Percentiles rank a stretch among this genome's conserved stretches.
phyloP scores from a whole-genome alignment of 371 early-diverging fungal genomes.

The Blakeslea trispora region DNA sequence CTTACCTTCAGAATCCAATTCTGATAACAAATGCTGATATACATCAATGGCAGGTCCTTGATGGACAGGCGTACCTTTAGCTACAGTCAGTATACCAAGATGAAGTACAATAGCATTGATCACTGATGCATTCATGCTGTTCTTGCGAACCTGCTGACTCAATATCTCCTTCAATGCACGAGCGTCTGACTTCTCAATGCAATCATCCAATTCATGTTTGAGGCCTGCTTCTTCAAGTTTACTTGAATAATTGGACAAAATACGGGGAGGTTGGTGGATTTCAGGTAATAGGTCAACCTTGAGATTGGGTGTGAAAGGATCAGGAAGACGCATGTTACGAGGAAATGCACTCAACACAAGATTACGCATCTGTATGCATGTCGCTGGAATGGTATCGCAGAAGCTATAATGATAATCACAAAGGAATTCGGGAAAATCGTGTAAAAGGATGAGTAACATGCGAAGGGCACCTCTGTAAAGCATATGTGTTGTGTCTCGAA shows the following conservation, averaged over 20 bases:
- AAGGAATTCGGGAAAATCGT: constrained; percentile 97
- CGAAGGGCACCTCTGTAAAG: constrained; percentile 91
- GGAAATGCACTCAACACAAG: constrained; percentile 94
- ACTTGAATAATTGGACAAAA: constrained; percentile 80
- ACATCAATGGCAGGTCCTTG: constrained; percentile 83
- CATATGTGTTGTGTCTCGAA: constrained; percentile 74
- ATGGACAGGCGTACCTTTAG: constrained; percentile 59
- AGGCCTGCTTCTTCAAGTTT: constrained; percentile 55
- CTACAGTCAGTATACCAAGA: constrained; percentile 77
- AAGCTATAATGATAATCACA: constrained; percentile 91
- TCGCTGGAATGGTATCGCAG: constrained; percentile 89
- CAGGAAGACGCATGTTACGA: constrained; percentile 91
- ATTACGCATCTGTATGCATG: constrained; percentile 94
- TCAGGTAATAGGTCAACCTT: constrained; percentile 90
- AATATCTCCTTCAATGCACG: constrained; percentile 3
- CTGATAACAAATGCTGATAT: constrained; percentile 75
- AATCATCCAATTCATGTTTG: constrained; percentile 73
- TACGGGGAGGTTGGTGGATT: constrained; percentile 78
- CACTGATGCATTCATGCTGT: constrained; percentile 53
- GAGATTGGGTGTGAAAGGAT: constrained; percentile 94
- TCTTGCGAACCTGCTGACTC: neutral
- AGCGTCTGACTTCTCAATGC: constrained; percentile 57
- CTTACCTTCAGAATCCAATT: constrained; percentile 82
- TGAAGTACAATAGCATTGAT: constrained; percentile 89
- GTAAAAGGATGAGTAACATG: constrained; percentile 88